phyloP scores from a whole-genome alignment of 495 filamentous ascomycete genomes.

The Neurospora discreta region DNA sequence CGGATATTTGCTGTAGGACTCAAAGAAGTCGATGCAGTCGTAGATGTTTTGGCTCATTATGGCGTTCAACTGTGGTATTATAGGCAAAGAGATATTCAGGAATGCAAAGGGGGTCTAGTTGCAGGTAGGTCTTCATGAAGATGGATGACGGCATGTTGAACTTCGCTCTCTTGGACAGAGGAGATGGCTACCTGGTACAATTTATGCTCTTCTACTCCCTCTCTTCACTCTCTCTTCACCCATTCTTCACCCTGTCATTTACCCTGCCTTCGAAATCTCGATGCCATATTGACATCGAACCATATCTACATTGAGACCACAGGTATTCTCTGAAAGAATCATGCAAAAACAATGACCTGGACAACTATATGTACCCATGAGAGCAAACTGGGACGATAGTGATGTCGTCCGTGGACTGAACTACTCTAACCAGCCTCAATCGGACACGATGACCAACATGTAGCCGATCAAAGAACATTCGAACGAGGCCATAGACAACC shows the following conservation, averaged over 20 bases:
- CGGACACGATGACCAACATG: neutral
- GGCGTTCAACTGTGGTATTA: neutral
- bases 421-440: neutral
- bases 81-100: neutral
- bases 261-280: neutral
- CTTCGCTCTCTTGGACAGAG: neutral
- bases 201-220: neutral
- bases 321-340: neutral
- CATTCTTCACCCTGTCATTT: neutral
- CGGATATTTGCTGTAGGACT: slow-evolving; percentile 22
- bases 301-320: neutral
- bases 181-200: neutral
- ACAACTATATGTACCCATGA: neutral
- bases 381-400: neutral
- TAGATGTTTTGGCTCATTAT: slow-evolving; percentile 29
- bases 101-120: neutral
- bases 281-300: neutral
- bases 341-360: neutral
- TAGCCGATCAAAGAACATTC: neutral
- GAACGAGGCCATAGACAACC: neutral
- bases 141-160: neutral
- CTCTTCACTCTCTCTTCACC: too few species aligned
- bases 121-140: neutral
- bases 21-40: slow-evolving; percentile 23
- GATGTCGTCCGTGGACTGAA: neutral